Percentiles rank a stretch among this genome's conserved stretches.
phyloP scores from a whole-genome alignment of 331 rosid species.

The Dryas integrifolia region DNA sequence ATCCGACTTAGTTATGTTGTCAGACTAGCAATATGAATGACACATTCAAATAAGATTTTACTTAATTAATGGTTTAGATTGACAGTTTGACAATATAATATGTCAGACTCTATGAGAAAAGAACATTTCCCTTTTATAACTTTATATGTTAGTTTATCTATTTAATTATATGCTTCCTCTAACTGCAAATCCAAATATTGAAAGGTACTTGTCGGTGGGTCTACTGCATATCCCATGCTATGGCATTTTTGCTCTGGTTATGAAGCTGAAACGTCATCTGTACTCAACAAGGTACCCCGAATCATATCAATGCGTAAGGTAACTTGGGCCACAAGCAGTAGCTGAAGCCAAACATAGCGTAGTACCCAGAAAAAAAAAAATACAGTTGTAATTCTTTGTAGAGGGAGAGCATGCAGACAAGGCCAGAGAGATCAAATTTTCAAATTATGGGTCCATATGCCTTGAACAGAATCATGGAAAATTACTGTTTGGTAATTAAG shows the following conservation, averaged over 20 bases:
- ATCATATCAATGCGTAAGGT: slow-evolving; percentile 57
- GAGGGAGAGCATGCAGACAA: slow-evolving; percentile 9
- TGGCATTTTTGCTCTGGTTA: slow-evolving; percentile 66
- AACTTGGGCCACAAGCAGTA: slow-evolving; percentile 19
- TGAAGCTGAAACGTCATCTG: slow-evolving; percentile 77
- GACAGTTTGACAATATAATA: no score
- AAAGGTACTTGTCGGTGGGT: slow-evolving; percentile 86
- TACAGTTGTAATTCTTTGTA: slow-evolving; percentile 18
- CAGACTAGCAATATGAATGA: no score
- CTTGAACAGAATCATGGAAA: slow-evolving; percentile 20
- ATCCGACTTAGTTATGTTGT: no score
- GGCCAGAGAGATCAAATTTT: slow-evolving; percentile 3
- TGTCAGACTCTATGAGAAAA: no score
- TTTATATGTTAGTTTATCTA: no score
- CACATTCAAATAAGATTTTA: no score
- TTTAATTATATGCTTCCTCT: background rate
- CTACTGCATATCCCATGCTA: slow-evolving; percentile 89
- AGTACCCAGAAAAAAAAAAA: slow-evolving; percentile 4
- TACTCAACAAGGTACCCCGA: slow-evolving; percentile 55
- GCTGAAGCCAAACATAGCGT: slow-evolving; percentile 15
- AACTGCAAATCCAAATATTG: slow-evolving; percentile 20
- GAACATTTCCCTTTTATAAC: no score
- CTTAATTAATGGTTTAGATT: no score
- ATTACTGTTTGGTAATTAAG: background rate
- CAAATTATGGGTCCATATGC: slow-evolving; percentile 21